Evolutionary conservation across 2,329 filamentous ascomycete species (phyloP), one percentile per base, ranked within the genome.

Genomic region (Davidsoniella australis): DNA sequence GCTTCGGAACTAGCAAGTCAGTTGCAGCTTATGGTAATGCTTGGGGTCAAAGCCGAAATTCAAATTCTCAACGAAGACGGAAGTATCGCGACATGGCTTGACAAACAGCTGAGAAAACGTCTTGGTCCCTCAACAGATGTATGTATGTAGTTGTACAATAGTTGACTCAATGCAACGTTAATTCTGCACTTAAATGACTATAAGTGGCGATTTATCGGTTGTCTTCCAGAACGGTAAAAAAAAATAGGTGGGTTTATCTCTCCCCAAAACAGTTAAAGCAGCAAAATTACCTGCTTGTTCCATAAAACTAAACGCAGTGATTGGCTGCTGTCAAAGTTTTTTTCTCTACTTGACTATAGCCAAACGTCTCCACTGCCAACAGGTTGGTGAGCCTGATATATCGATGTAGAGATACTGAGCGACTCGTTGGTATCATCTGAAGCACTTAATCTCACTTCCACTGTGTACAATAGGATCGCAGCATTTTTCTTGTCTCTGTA

Each of bases 41-140:
- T 88, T 46, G 81, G 82, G 47, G 57, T 78, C 44, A 91, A 89
- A 58, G 81, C 80, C 0, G 85, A 91, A 59, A 84, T 89, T 46
- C 82, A 91, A 57, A 72, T 78, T 16, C 62, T 85, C 5, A 78
- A 83, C 49, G 66, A 73, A 3, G 64, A 63, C 7, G 73, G 74
- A 0, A 64, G 71, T 45, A 56, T 78, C 4, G 61, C 64, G 0
- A 33, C 55, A 0, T 78, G 75, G 73, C 59, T 78, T 3, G 66
- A 77, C 45, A 47, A 33, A 4, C 29, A 33, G 12, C 29, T 33
- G 12, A 12, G 12, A 9, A 9, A 33, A 12, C 4, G 12, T 33
- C 29, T 33, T 33, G 8, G 29, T 12, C 12, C 26, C 12, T 18
- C 20, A 20, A 41, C 14, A 33, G 8, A 29, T 29, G 18, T 33